Base-by-base conservation (phyloP, 106 monocot species). In the Platanthera guangdongensis region DNA sequence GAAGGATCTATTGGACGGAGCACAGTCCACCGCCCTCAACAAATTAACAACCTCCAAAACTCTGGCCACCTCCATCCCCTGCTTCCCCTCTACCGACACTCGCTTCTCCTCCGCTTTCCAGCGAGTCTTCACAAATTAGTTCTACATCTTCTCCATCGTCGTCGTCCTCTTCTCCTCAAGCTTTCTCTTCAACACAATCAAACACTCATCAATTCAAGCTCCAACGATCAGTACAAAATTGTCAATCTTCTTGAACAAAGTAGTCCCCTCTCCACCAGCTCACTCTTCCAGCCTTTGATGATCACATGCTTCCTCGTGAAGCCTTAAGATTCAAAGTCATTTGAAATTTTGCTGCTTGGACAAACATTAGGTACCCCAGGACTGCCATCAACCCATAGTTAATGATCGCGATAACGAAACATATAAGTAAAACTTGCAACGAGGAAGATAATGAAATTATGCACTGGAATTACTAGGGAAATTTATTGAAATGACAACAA, bases 51-150 rank as follows among this genome's bases (percentile, higher is more conserved):
- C 55, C 45, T 95, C 95, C 1, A 90, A 47, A 54, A 92, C 83
- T 76, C 76, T 95, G 2, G 86, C 92, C 22, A 91, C 78, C 78
- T 94, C 89, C 51, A 82, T 78, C n/a, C 87, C 94, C 76, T 88
- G 83, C 88, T 91, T 94, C 16, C 85, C 86, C 83, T 95, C 92
- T 19, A 89, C 80, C 10, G 91, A 87, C 2, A 92, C 92, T 69
- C 88, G 75, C 86, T 86, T 92, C 79, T 95, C 95, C 81, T 87
- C 92, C 19, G 95, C 95, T 80, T 90, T 92, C 75, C 79, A 74
- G 15, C 57, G 85, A 48, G 92, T 87, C 49, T 59, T 82, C 50
- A 86, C 92, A 47, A 90, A 78, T 1, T 91, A 88, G 79, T 95
- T 95, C 81, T 90, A 85, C 77, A 78, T 89, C 79, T 81, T 92